These are phyloP conservation scores for Aspergillus sp. DNA, from an alignment of 2,329 filamentous ascomycete genomes.

Conservation along the genomic window DNA sequence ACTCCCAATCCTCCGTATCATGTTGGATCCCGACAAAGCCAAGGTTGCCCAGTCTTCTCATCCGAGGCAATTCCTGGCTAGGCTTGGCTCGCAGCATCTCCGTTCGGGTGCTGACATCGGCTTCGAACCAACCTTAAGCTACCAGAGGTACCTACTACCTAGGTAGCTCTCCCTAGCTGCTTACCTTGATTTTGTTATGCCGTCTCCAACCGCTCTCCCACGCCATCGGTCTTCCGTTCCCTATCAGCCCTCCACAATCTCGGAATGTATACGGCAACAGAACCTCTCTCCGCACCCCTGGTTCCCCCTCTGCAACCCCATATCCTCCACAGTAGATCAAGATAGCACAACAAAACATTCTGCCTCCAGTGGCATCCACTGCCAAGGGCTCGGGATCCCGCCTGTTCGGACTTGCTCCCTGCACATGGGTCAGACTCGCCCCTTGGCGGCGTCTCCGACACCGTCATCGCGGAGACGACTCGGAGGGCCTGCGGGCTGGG, in stretches of 20 bases:
- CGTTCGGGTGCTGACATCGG: constrained; percentile 5
- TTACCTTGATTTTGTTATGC: too few species aligned
- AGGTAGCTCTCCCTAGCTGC: too few species aligned
- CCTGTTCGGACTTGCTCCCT: neutral
- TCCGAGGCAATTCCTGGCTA: constrained; percentile 6
- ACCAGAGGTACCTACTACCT: too few species aligned
- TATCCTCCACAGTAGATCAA: constrained; percentile 1
- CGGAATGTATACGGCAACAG: neutral
- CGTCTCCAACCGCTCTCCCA: neutral
- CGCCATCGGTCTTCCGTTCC: neutral
- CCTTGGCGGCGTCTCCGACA: too few species aligned
- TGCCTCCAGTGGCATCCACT: neutral
- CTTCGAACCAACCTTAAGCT: too few species aligned
- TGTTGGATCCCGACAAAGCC: too few species aligned
- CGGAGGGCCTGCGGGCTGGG: neutral
- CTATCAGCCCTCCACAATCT: neutral
- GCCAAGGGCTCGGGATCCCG: neutral
- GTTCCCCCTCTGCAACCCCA: constrained; percentile 1
- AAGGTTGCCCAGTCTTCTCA: neutral
- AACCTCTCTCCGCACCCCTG: constrained; percentile 1
- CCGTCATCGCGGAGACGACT: neutral
- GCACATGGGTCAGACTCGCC: too few species aligned
- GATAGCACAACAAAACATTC: neutral
- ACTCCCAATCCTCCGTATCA: too few species aligned
- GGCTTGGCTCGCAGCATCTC: constrained; percentile 12